Evolutionary conservation across 1,284 basidiomycete genomes (phyloP).

Genomic region (Cryptococcus wingfieldii): DNA sequence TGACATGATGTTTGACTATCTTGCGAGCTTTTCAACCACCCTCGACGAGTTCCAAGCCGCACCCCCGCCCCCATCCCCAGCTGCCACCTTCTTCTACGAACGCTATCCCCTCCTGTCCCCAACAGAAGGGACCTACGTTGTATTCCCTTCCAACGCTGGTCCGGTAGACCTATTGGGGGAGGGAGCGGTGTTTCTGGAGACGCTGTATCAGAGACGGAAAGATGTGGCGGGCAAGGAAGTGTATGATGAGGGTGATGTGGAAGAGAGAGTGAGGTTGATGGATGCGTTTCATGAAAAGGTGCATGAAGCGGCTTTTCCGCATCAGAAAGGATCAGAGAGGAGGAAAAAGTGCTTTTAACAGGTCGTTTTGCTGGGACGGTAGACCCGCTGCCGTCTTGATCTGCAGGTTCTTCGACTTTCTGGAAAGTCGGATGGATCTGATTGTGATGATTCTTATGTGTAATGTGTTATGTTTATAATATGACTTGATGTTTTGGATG

Average conservation of each 20-base stretch:
- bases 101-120: slow-evolving; percentile 10
- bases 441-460: no score
- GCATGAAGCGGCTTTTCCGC: not conserved
- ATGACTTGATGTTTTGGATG: no score
- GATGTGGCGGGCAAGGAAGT: not conserved
- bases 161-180: slow-evolving; percentile 25
- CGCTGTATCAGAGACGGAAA: slow-evolving; percentile 22
- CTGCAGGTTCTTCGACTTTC: no score
- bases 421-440: no score
- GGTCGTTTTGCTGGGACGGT: not conserved
- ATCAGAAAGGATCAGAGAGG: not conserved
- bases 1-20: slow-evolving; percentile 29
- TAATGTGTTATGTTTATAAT: no score
- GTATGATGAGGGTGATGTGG: slow-evolving; percentile 1
- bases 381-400: no score
- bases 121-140: slow-evolving; percentile 13
- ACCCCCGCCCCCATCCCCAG: slow-evolving; percentile 2
- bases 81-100: slow-evolving; percentile 14
- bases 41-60: slow-evolving; percentile 11
- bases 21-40: slow-evolving; percentile 20
- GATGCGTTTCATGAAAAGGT: not conserved
- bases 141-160: slow-evolving; percentile 21
- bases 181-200: slow-evolving; percentile 22
- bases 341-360: not conserved
- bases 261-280: not conserved